These are phyloP conservation scores for Thuidium tamariscinum DNA, from an alignment of 225 moss, liverwort and hornwort genomes.

Conservation along the genomic window DNA sequence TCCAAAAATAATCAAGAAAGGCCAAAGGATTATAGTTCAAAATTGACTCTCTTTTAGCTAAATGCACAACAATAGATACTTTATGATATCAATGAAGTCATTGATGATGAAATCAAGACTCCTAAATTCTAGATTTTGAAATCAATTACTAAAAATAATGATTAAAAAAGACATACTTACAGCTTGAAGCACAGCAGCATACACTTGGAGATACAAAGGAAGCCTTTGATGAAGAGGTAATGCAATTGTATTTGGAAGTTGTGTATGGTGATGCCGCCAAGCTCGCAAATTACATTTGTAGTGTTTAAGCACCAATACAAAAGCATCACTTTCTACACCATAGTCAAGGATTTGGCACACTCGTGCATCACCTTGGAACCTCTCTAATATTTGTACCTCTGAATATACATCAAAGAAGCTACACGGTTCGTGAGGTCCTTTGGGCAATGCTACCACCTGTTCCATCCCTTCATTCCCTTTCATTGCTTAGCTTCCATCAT, in stretches of 20 bases:
- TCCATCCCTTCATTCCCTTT: no score
- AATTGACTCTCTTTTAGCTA: accelerated
- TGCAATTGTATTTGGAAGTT: not conserved
- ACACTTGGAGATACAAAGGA: slow-evolving; percentile 67
- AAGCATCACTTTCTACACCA: slow-evolving; percentile 59
- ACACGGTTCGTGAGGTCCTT: slow-evolving; percentile 63
- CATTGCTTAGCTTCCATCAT: not conserved
- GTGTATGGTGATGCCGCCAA: slow-evolving; percentile 46
- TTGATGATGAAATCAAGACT: not conserved
- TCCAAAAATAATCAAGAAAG: not conserved
- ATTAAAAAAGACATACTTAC: slow-evolving; percentile 6
- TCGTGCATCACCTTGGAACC: slow-evolving; percentile 43
- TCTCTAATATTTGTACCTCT: slow-evolving; percentile 74
- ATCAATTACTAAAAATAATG: no score
- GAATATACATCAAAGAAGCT: slow-evolving; percentile 89
- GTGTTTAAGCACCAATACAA: slow-evolving; percentile 74
- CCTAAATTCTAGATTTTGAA: not conserved
- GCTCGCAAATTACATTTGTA: slow-evolving; percentile 72
- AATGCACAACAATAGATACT: accelerated
- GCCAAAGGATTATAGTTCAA: not conserved
- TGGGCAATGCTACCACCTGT: slow-evolving; percentile 55
- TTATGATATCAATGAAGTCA: not conserved
- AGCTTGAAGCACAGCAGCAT: slow-evolving; percentile 60
- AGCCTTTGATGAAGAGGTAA: slow-evolving; percentile 18
- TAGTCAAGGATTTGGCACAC: slow-evolving; percentile 85